Evolutionary conservation across 805 yeast species (phyloP).

Genomic region (Wickerhamomyces subpelliculosus): DNA sequence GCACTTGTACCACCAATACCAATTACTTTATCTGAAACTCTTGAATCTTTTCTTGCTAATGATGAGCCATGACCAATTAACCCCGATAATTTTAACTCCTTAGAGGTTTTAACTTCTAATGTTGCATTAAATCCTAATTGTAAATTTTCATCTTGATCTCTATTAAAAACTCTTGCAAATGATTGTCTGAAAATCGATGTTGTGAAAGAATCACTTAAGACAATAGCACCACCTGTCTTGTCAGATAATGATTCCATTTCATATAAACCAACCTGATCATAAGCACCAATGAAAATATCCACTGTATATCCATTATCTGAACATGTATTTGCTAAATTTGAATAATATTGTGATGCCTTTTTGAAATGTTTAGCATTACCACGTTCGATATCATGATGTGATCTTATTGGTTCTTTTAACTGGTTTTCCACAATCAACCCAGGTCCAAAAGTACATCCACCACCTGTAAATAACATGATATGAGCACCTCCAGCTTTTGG

Average conservation of each 20-base stretch:
- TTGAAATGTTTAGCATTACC: slow-evolving; percentile 33
- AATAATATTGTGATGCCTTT: slow-evolving; percentile 40
- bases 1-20: slow-evolving; percentile 50
- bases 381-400: slow-evolving; percentile 56
- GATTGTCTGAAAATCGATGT: slow-evolving; percentile 67
- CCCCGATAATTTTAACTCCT: slow-evolving; percentile 48
- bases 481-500: slow-evolving; percentile 45
- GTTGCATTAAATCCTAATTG: slow-evolving; percentile 55
- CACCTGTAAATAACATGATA: slow-evolving; percentile 48
- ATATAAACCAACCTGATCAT: slow-evolving; percentile 61
- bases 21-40: slow-evolving; percentile 15
- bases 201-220: slow-evolving; percentile 57
- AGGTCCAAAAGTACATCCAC: slow-evolving; percentile 62
- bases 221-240: slow-evolving; percentile 56
- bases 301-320: slow-evolving; percentile 47
- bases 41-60: slow-evolving; percentile 24
- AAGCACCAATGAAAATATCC: slow-evolving; percentile 56
- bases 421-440: slow-evolving; percentile 51
- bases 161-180: slow-evolving; percentile 42
- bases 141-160: slow-evolving; percentile 29
- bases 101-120: slow-evolving; percentile 45
- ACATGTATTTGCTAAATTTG: slow-evolving; percentile 38
- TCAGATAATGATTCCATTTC: slow-evolving; percentile 57
- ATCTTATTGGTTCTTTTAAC: slow-evolving; percentile 57
- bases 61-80: slow-evolving; percentile 58